Percentiles rank a stretch among this genome's conserved stretches.
These are phyloP conservation scores for Clonostachys sp. DNA, from an alignment of 2,329 filamentous ascomycete genomes.

Conservation along the genomic window DNA sequence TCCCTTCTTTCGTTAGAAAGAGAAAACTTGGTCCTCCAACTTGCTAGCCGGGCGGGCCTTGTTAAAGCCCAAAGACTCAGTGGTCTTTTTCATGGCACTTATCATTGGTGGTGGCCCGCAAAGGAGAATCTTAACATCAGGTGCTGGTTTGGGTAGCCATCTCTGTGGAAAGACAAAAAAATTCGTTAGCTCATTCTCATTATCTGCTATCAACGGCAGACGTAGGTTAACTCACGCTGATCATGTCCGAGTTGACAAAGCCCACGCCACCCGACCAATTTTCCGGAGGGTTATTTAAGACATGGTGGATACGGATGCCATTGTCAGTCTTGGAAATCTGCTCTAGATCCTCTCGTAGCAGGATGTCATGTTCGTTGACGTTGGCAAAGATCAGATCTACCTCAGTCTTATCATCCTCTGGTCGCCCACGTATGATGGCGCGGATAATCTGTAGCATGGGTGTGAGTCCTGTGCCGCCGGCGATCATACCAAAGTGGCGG, in stretches of 20 bases:
- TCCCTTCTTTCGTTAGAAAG: conserved; percentile 50
- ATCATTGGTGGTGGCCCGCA: conserved; percentile 98
- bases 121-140: conserved; percentile 88
- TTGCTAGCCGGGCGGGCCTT: conserved; percentile 96
- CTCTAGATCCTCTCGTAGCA: conserved; percentile 90
- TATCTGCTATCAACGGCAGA: neutral
- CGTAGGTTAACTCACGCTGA: conserved; percentile 56
- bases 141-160: conserved; percentile 75
- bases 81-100: conserved; percentile 92
- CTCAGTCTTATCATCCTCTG: conserved; percentile 77
- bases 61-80: conserved; percentile 81
- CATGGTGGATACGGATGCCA: conserved; percentile 85
- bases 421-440: conserved; percentile 78
- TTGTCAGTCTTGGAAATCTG: conserved; percentile 70
- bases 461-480: conserved; percentile 94
- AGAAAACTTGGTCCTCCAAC: conserved; percentile 96
- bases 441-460: conserved; percentile 97
- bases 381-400: conserved; percentile 97
- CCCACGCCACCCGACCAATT: conserved; percentile 89
- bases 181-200: neutral
- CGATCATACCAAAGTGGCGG: conserved; percentile 94
- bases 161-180: conserved; percentile 39
- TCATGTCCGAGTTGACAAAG: conserved; percentile 94
- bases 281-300: conserved; percentile 91
- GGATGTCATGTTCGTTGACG: conserved; percentile 86